Evolutionary conservation across 257 asterid species (phyloP), one percentile per base, ranked within the genome.

Genomic region (Gentiana macrophylla): DNA sequence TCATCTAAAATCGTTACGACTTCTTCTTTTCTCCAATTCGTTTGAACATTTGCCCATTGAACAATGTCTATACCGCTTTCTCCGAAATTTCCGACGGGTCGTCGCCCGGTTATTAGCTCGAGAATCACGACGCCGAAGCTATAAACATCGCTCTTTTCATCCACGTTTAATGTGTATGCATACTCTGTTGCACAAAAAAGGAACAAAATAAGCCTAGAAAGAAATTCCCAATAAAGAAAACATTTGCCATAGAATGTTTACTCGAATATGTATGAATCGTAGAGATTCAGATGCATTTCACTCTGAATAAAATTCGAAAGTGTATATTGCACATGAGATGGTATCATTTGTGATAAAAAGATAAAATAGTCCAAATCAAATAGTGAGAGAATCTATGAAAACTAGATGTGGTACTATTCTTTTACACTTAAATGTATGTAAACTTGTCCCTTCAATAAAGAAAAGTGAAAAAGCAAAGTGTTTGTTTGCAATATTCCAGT

Each of bases 61-160:
- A 74, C 73, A 51, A 73, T 65, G 33, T 73, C 75, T 34, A 62
- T 1, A 4, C 79, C 79, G 46, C 69, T 75, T 55, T 74, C 79
- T 35, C 79, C 79, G 4, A 74, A 74, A 37, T 66, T 43, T 3
- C 79, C 76, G 2, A 74, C 72, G 0, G 79, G 76, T 35, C 55
- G 62, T 59, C 70, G 54, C 1, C 79, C 79, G 8, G 79, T 74
- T 48, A 74, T 62, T 13, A 74, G 56, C 63, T 74, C 79, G 35
- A 74, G 24, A 2, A 74, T 51, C 32, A 74, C 79, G 55, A 74
- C 79, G 1, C 79, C 79, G 8, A 62, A 70, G 60, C 79, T 74
- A 43, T 74, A 74, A 12, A 74, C 79, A 41, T 74, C 79, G 37
- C 79, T 74, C 58, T 74, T 74, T 62, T 74, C 79, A 37, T 74